Conservation (phyloP, 2,329 filamentous ascomycete genomes). For the Xylaria sp. region DNA sequence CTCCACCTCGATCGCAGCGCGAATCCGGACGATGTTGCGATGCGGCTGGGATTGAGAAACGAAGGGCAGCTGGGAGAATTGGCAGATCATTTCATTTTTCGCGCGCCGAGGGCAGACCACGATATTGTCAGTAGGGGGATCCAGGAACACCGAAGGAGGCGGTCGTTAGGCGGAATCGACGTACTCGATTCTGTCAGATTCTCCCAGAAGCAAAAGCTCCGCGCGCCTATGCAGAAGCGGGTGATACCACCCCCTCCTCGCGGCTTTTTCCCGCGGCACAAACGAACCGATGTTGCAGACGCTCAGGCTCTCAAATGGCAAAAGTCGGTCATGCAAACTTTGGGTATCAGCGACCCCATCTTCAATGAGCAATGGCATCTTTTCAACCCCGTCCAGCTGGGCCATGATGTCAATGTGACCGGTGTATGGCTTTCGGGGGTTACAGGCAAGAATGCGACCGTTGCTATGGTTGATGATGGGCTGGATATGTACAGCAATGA, state of each 20-base stretch:
- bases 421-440: slow-evolving; percentile 91
- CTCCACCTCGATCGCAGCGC: slow-evolving; percentile 78
- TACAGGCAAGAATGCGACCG: slow-evolving; percentile 87
- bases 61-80: slow-evolving; percentile 85
- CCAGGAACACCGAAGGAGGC: slow-evolving; percentile 68
- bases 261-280: slow-evolving; percentile 40
- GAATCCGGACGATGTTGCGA: slow-evolving; percentile 76
- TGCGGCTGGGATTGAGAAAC: slow-evolving; percentile 78
- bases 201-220: slow-evolving; percentile 76
- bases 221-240: slow-evolving; percentile 65
- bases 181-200: slow-evolving; percentile 79
- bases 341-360: slow-evolving; percentile 89
- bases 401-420: slow-evolving; percentile 97
- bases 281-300: slow-evolving; percentile 46
- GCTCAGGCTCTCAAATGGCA: slow-evolving; percentile 66
- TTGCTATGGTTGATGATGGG: slow-evolving; percentile 95
- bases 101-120: slow-evolving; percentile 70
- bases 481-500: slow-evolving; percentile 96
- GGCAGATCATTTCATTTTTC: slow-evolving; percentile 86
- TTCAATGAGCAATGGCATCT: slow-evolving; percentile 97
- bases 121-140: slow-evolving; percentile 69
- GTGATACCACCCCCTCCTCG: slow-evolving; percentile 56
- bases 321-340: slow-evolving; percentile 67
- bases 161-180: slow-evolving; percentile 63
- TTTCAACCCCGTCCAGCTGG: slow-evolving; percentile 80